Conservation (phyloP, 1,139 yeast species). For the Suhomyces yuchorum region DNA sequence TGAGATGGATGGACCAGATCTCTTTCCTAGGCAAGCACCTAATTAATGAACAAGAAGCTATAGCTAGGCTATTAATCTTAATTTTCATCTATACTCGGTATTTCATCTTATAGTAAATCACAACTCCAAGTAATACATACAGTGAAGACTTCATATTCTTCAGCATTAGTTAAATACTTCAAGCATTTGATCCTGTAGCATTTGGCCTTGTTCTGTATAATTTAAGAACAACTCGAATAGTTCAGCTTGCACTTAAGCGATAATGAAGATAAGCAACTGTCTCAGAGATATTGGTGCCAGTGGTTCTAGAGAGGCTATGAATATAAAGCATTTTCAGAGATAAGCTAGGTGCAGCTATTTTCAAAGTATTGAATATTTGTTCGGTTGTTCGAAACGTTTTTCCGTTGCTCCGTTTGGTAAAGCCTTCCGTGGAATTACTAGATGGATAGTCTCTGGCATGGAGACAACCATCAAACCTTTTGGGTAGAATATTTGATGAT, state of each 20-base stretch:
- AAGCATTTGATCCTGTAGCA: too few relatives aligned
- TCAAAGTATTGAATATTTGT: conserved; percentile 3
- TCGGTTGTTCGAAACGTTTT: not conserved
- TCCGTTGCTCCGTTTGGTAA: not conserved
- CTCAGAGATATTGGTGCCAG: conserved; percentile 21
- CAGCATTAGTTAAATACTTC: conserved; percentile 1
- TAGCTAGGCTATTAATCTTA: too few relatives aligned
- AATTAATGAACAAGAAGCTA: not conserved
- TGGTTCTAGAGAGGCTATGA: conserved; percentile 20
- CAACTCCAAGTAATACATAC: not conserved
- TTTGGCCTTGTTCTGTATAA: too few relatives aligned
- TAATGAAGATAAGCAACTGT: conserved; percentile 27
- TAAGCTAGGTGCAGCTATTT: not conserved
- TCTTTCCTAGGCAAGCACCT: conserved; percentile 21
- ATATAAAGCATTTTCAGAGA: conserved; percentile 18
- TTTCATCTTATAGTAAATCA: not conserved
- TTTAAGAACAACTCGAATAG: too few relatives aligned
- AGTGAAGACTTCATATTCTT: not conserved
- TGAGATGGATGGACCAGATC: conserved; percentile 39
- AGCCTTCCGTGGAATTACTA: not conserved
- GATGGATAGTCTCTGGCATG: conserved; percentile 4
- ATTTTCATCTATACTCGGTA: not conserved
- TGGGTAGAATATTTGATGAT: too few relatives aligned
- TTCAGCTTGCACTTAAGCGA: conserved; percentile 11
- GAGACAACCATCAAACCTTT: not conserved